Evolutionary conservation across 139 green algal species (phyloP).

Genomic region (Auxenochlorella protothecoides): DNA sequence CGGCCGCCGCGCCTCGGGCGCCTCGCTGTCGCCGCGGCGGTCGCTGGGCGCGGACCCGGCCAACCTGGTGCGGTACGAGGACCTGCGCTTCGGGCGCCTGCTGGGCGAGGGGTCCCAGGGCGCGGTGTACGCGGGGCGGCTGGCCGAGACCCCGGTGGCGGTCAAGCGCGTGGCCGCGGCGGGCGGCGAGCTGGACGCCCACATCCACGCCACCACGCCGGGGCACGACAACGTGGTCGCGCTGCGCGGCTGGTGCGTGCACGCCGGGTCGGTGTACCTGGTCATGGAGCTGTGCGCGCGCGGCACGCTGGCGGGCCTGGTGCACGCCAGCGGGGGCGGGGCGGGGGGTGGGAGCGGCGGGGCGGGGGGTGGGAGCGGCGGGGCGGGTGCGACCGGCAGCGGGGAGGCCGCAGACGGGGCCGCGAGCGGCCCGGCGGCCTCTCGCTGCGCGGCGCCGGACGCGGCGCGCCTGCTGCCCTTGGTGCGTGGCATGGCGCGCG

Average conservation of each 20-base stretch:
- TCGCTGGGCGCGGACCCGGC: no score
- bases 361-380: no score
- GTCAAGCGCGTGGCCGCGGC: conserved; percentile 25
- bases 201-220: conserved; percentile 16
- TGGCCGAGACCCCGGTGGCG: conserved; percentile 30
- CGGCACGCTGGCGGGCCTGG: neutral
- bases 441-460: neutral
- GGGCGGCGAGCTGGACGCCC: conserved; percentile 25
- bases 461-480: neutral
- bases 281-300: neutral
- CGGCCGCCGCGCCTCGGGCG: no score
- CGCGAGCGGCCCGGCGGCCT: neutral
- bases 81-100: conserved; percentile 25
- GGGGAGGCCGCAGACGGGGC: no score
- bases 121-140: conserved; percentile 35
- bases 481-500: neutral
- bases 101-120: conserved; percentile 30
- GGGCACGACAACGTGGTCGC: conserved; percentile 36
- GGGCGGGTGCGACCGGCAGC: no score
- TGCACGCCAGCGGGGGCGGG: neutral
- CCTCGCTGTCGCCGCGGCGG: no score
- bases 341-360: no score
- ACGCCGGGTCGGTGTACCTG: neutral
- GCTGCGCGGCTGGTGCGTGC: conserved; percentile 21
- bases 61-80: conserved; percentile 26